Evolutionary conservation across 2,329 filamentous ascomycete genomes (phyloP).

Genomic region (Ascosphaera apis): DNA sequence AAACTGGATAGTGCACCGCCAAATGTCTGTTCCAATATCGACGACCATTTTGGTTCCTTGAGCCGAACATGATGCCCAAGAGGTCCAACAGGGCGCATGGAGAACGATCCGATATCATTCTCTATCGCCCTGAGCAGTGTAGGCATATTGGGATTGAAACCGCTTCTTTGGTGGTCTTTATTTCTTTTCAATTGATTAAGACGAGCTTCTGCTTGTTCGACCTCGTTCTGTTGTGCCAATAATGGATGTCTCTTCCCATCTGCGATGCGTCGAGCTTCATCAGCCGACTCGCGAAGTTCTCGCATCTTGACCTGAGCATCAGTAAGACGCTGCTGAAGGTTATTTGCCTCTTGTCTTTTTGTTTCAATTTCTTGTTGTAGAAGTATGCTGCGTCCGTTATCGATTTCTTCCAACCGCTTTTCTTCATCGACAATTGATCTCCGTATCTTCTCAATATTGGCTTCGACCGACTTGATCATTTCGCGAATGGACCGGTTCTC

Average conservation of each 20-base stretch:
- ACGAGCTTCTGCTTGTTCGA: slow-evolving; percentile 27
- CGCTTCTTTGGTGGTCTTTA: slow-evolving; percentile 35
- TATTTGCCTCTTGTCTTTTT: slow-evolving; percentile 27
- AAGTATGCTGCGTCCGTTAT: slow-evolving; percentile 43
- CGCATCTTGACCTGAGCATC: slow-evolving; percentile 17
- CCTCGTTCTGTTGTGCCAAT: slow-evolving; percentile 29
- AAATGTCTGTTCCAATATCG: slow-evolving; percentile 55
- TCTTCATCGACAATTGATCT: slow-evolving; percentile 25
- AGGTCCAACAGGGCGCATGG: slow-evolving; percentile 55
- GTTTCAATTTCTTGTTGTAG: slow-evolving; percentile 37
- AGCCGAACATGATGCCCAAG: slow-evolving; percentile 58
- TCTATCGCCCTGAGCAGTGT: slow-evolving; percentile 51
- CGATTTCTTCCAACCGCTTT: slow-evolving; percentile 38
- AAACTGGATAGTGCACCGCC: slow-evolving; percentile 52
- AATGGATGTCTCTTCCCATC: slow-evolving; percentile 9
- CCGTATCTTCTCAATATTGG: slow-evolving; percentile 19
- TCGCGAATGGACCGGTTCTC: slow-evolving; percentile 43
- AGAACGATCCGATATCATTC: slow-evolving; percentile 41
- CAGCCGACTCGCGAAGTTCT: slow-evolving; percentile 15
- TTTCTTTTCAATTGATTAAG: slow-evolving; percentile 32
- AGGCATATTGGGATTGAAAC: slow-evolving; percentile 40
- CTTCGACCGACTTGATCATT: slow-evolving; percentile 31
- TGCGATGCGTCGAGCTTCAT: slow-evolving; percentile 13
- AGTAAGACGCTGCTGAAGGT: slow-evolving; percentile 21
- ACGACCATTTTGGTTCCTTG: slow-evolving; percentile 58